A percentile compares a stretch with the other conserved stretches of the same genome.
Conservation (phyloP, 768 basidiomycete species). For the Tephrocybe sp. region DNA sequence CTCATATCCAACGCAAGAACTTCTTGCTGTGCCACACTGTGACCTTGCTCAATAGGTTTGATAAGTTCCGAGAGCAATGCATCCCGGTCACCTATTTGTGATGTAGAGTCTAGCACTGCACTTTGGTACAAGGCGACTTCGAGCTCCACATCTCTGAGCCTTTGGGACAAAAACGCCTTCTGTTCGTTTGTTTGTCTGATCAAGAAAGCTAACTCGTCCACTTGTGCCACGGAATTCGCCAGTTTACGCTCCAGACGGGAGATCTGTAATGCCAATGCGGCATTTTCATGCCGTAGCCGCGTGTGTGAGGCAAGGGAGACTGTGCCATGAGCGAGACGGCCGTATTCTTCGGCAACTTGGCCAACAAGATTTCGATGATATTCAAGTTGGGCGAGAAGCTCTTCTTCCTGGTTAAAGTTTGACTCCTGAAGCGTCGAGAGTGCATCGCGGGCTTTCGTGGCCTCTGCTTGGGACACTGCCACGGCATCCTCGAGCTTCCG, state of each 20-base stretch:
- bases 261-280: constrained; percentile 38
- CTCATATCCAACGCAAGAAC: constrained; percentile 8
- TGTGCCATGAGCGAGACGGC: constrained; percentile 44
- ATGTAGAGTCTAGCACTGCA: neutral
- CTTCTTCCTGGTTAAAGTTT: constrained; percentile 40
- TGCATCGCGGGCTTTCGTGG: constrained; percentile 30
- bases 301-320: constrained; percentile 36
- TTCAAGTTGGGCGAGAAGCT: constrained; percentile 50
- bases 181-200: constrained; percentile 58
- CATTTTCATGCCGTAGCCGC: constrained; percentile 40
- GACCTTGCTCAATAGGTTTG: constrained; percentile 8
- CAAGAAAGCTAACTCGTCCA: constrained; percentile 61
- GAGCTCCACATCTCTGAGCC: constrained; percentile 31
- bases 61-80: constrained; percentile 1
- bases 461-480: constrained; percentile 34
- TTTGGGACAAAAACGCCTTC: constrained; percentile 41
- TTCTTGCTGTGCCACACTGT: constrained; percentile 1
- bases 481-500: constrained; percentile 37
- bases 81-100: neutral
- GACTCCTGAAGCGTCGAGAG: constrained; percentile 31
- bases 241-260: constrained; percentile 67
- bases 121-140: constrained; percentile 30
- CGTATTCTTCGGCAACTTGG: constrained; percentile 55
- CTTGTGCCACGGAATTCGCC: constrained; percentile 67
- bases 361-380: constrained; percentile 45